Evolutionary conservation across 2,329 filamentous ascomycete species (phyloP).

Genomic region (Chaetomium sp.): DNA sequence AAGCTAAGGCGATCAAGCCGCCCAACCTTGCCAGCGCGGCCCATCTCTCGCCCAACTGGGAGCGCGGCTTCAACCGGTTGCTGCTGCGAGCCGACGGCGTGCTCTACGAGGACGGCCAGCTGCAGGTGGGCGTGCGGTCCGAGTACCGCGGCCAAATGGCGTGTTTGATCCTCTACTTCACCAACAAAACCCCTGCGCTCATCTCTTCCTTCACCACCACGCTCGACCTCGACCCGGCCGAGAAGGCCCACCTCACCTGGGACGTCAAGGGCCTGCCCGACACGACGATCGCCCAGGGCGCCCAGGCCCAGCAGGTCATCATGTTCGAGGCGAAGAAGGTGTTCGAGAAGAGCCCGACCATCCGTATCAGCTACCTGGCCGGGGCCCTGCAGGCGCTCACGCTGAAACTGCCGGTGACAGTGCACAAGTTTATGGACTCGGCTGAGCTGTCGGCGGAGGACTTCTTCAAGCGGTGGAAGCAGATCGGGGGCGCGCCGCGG

Average conservation of each 20-base stretch:
- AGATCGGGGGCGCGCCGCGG: slow-evolving; percentile 82
- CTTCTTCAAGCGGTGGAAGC: slow-evolving; percentile 99
- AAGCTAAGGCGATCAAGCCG: slow-evolving; percentile 53
- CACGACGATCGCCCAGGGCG: slow-evolving; percentile 64
- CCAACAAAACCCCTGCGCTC: slow-evolving; percentile 80
- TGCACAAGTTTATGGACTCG: slow-evolving; percentile 96
- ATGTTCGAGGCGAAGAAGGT: slow-evolving; percentile 84
- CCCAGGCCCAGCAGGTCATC: slow-evolving; percentile 85
- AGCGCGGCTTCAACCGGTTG: slow-evolving; percentile 78
- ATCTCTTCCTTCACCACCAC: slow-evolving; percentile 93
- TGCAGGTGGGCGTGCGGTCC: slow-evolving; percentile 85
- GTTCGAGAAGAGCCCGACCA: slow-evolving; percentile 80
- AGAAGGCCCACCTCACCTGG: slow-evolving; percentile 64
- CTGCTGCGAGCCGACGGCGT: slow-evolving; percentile 77
- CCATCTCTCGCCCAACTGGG: slow-evolving; percentile 92
- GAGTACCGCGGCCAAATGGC: slow-evolving; percentile 96
- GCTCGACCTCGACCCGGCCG: slow-evolving; percentile 67
- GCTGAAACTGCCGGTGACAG: slow-evolving; percentile 76
- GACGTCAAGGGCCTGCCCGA: slow-evolving; percentile 88
- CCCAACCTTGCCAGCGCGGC: slow-evolving; percentile 89
- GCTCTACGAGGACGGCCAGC: slow-evolving; percentile 88
- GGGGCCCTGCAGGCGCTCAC: slow-evolving; percentile 90
- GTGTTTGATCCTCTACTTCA: slow-evolving; percentile 91
- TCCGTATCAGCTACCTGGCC: slow-evolving; percentile 89
- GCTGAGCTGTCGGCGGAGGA: slow-evolving; percentile 82